These are phyloP conservation scores for Leccinum pallidistipes DNA, from an alignment of 1,284 basidiomycete species.

Conservation along the genomic window DNA sequence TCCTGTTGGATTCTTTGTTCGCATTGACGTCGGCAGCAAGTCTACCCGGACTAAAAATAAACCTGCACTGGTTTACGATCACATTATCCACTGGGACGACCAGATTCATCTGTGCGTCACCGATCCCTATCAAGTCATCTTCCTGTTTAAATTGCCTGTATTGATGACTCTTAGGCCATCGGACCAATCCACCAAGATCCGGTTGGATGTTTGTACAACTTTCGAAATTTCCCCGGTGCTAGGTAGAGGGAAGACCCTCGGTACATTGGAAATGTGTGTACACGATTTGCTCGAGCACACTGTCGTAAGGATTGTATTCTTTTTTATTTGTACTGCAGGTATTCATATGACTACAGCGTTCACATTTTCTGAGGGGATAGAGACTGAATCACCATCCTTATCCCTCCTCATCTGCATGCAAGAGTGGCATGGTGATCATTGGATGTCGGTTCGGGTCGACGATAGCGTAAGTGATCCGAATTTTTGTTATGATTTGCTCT, in stretches of 20 bases:
- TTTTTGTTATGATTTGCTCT: background rate
- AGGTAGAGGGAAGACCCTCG: constrained; percentile 10
- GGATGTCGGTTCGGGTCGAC: background rate
- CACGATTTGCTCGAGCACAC: constrained; percentile 1
- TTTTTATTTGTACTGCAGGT: background rate
- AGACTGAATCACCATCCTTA: background rate
- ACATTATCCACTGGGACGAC: constrained; percentile 18
- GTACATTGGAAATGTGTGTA: background rate
- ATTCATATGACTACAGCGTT: background rate
- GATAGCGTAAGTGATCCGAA: background rate
- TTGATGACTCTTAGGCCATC: constrained; percentile 13
- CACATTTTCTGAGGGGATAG: background rate
- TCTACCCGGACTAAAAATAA: constrained; percentile 10
- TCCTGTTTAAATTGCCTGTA: background rate
- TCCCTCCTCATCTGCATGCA: constrained; percentile 4
- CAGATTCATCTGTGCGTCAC: constrained; percentile 10
- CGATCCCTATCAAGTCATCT: background rate
- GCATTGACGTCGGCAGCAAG: background rate
- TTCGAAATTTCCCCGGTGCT: constrained; percentile 15
- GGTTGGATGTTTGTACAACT: constrained; percentile 14
- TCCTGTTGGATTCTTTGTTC: constrained; percentile 17
- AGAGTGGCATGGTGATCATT: background rate
- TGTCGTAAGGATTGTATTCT: background rate
- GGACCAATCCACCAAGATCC: background rate
- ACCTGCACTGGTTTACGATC: background rate